Base-by-base conservation (phyloP, 106 monocot species). In the Apostasia shenzhenica region DNA sequence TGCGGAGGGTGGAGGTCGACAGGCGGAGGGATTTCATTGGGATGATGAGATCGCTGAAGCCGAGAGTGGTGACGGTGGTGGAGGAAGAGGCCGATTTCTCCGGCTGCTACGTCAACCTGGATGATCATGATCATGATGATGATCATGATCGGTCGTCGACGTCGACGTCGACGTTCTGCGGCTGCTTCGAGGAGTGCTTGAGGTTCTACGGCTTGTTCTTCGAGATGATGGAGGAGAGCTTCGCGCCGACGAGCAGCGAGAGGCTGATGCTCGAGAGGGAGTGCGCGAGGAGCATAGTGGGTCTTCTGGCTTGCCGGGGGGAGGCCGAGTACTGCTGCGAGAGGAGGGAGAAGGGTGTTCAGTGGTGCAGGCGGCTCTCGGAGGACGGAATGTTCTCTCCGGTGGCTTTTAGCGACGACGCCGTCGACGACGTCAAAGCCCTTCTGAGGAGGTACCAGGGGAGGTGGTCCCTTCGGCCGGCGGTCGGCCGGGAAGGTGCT, bases 171-270 rank as follows among this genome's bases (percentile, higher is more conserved):
- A 26, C 26, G 2, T 84, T 84, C 39, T 37, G 72, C 0, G 1
- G 8, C 45, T 81, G 88, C 76, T 84, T 81, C 13, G 81, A 79
- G 5, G 88, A 83, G 67, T 76, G 88, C 73, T 66, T 88, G 67
- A 78, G 73, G 54, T 88, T 78, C 26, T 84, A 79, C 63, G 48
- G 66, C 45, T 3, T 67, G 41, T 75, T 78, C 61, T 84, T 88
- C 38, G 80, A 81, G 81, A 78, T 79, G 78, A 37, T 81, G 54
- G 81, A 88, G 9, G 88, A 88, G 69, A 78, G 88, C 76, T 87
- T 87, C 9, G 55, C 38, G 46, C 37, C 77, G 0, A 81, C 81
- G 0, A 87, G 87, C 57, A 75, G 84, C 8, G 84, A 88, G 78
- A 88, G 88, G 76, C 48, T 88, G 45, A 65, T 63, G 59, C 5